Evolutionary conservation across 768 basidiomycete species (phyloP).

Genomic region (Macrolepiota fuliginosa): DNA sequence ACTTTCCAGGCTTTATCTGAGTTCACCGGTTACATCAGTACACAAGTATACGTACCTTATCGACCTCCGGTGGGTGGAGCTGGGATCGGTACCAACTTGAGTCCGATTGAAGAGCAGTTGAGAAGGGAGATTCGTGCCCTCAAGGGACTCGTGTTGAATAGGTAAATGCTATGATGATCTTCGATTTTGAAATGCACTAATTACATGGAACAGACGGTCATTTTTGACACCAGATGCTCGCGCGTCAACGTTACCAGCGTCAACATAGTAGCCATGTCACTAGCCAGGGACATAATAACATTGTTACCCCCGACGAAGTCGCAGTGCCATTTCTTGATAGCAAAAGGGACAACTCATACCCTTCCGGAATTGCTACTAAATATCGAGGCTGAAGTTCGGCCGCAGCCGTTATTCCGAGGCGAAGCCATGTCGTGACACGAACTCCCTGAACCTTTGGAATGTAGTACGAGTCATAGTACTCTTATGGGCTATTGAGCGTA

Average conservation of each 20-base stretch:
- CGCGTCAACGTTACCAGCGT: slow-evolving; percentile 13
- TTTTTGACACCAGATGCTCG: slow-evolving; percentile 35
- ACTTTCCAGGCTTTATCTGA: slow-evolving; percentile 66
- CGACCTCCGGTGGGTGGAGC: slow-evolving; percentile 27
- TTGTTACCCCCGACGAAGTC: neutral
- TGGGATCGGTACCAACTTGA: slow-evolving; percentile 24
- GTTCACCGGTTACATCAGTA: slow-evolving; percentile 77
- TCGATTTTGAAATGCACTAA: neutral
- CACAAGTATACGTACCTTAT: slow-evolving; percentile 63
- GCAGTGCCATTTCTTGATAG: neutral
- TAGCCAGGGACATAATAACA: neutral
- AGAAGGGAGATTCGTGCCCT: slow-evolving; percentile 72
- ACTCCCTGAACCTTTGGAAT: neutral
- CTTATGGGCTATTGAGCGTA: neutral
- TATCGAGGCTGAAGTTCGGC: neutral
- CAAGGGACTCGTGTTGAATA: slow-evolving; percentile 76
- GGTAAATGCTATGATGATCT: slow-evolving; percentile 37
- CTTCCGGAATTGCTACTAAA: neutral
- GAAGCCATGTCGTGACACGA: neutral
- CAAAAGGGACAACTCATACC: neutral
- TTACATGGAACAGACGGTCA: slow-evolving; percentile 29
- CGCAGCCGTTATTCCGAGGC: neutral
- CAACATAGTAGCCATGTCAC: slow-evolving; percentile 5
- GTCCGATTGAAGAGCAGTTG: slow-evolving; percentile 63
- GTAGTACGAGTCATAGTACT: neutral